Percentiles rank a stretch among this genome's conserved stretches.
Evolutionary conservation across 306 rosid species (phyloP).

Genomic region (Gynostemma pentaphyllum): DNA sequence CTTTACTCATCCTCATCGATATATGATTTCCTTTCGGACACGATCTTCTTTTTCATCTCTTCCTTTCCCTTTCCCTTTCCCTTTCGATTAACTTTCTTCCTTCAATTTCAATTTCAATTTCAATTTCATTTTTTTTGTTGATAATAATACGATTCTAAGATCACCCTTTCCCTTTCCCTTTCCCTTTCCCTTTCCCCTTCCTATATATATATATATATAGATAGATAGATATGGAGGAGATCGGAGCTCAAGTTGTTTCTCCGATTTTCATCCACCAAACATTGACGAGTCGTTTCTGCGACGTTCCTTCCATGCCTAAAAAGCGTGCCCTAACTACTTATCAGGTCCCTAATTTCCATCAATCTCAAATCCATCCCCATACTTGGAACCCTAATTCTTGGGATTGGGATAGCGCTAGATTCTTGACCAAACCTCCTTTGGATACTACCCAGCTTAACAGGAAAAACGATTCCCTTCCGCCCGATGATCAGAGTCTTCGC

Average conservation of each 20-base stretch:
- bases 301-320: conserved; percentile 25
- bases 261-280: conserved; percentile 39
- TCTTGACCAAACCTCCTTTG: conserved; percentile 30
- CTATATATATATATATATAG: too few species aligned
- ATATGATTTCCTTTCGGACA: not conserved
- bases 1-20: not conserved
- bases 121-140: not conserved
- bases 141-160: too few species aligned
- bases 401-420: conserved; percentile 68
- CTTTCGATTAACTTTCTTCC: not conserved
- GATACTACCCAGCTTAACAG: conserved; percentile 10
- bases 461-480: conserved; percentile 1
- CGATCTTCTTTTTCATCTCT: not conserved
- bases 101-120: not conserved
- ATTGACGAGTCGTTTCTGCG: conserved; percentile 22
- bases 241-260: conserved; percentile 41
- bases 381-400: conserved; percentile 58
- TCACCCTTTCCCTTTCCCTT: not conserved
- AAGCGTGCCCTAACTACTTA: conserved; percentile 71
- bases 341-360: conserved; percentile 22
- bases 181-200: not conserved
- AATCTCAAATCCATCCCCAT: conserved; percentile 12
- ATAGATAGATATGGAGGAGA: conserved; percentile 73
- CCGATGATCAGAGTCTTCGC: conserved; percentile 29
- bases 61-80: not conserved